phyloP scores from a whole-genome alignment of 352 stramenopile species.

The Pythium myriotylum region DNA sequence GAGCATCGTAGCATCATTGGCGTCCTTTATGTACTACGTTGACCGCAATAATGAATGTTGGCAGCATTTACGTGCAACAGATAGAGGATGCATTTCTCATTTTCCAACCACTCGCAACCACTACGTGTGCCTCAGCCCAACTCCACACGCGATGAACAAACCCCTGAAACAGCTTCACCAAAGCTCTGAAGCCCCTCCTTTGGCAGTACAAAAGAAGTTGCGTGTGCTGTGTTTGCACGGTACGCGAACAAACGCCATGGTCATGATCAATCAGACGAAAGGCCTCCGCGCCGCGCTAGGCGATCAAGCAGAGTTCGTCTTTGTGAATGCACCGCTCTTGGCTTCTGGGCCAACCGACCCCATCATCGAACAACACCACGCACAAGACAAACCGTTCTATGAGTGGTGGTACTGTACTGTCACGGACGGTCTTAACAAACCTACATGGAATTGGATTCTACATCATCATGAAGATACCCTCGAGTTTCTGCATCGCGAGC shows the following conservation, averaged over 20 bases:
- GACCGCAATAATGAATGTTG: no score
- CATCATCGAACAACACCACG: constrained; percentile 19
- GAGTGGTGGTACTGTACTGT: constrained; percentile 45
- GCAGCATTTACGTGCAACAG: no score
- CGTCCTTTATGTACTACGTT: no score
- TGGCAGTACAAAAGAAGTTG: constrained; percentile 29
- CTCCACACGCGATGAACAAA: no score
- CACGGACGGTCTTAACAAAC: constrained; percentile 18
- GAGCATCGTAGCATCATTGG: no score
- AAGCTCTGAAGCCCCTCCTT: no score
- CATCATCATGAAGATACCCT: constrained; percentile 42
- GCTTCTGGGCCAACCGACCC: constrained; percentile 26
- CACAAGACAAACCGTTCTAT: constrained; percentile 40
- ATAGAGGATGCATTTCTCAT: neutral
- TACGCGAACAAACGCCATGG: constrained; percentile 32
- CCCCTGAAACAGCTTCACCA: no score
- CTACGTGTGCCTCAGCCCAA: no score
- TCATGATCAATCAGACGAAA: constrained; percentile 33
- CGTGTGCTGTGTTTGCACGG: constrained; percentile 35
- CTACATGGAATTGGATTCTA: constrained; percentile 31
- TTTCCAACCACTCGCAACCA: neutral
- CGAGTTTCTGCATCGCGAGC: constrained; percentile 39
- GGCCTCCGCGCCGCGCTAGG: constrained; percentile 29
- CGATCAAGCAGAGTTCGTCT: constrained; percentile 32
- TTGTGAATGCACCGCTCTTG: constrained; percentile 27